phyloP scores from a whole-genome alignment of 2,329 filamentous ascomycete genomes.

The Xylaria sp. region DNA sequence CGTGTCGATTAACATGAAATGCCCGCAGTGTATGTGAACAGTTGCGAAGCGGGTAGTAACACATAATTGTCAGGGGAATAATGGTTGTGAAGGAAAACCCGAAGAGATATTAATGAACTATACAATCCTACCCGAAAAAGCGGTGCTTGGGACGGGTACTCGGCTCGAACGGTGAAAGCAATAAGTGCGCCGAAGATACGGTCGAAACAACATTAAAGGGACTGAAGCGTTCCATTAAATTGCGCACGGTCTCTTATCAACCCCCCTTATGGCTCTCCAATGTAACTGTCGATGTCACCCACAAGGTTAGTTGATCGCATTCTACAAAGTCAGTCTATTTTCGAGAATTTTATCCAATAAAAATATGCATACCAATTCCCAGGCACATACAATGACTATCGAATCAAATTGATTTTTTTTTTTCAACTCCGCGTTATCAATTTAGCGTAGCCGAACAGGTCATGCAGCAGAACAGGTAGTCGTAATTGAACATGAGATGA shows the following conservation, averaged over 20 bases:
- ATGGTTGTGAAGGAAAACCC: background rate
- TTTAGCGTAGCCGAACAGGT: background rate
- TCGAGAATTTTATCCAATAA: background rate
- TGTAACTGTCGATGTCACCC: too few relatives aligned
- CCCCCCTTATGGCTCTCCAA: too few relatives aligned
- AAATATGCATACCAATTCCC: background rate
- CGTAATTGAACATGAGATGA: background rate
- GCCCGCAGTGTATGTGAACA: background rate
- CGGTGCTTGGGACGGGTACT: background rate
- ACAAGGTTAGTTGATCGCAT: too few relatives aligned
- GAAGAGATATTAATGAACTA: background rate
- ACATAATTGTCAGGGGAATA: background rate
- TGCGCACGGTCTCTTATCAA: background rate
- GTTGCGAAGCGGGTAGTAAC: background rate
- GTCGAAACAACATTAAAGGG: background rate
- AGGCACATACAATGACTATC: background rate
- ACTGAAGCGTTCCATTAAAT: background rate
- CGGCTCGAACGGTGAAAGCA: background rate
- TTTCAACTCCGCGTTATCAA: background rate
- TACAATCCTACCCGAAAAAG: background rate
- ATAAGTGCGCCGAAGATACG: background rate
- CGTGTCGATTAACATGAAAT: background rate
- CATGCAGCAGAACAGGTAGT: background rate
- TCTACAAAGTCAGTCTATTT: too few relatives aligned
- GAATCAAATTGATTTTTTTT: background rate